A percentile compares a stretch with the other conserved stretches of the same genome.
Conservation (phyloP, 345 rosid species). For the Trapa bicornis region DNA sequence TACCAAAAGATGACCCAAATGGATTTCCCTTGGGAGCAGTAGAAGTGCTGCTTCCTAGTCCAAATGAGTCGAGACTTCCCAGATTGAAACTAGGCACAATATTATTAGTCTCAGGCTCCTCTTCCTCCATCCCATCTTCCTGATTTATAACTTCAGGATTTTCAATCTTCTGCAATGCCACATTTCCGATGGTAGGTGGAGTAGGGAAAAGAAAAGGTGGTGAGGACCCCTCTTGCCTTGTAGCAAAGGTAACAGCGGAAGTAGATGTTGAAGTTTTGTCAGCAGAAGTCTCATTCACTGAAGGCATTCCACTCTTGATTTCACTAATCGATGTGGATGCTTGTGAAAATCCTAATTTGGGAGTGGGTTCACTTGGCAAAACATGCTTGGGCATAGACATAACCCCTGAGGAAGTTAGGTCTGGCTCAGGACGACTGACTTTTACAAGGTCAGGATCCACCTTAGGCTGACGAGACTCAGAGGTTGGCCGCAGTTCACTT, state of each 20-base stretch:
- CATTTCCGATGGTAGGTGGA: conserved; percentile 22
- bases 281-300: conserved; percentile 17
- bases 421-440: conserved; percentile 13
- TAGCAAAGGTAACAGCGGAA: conserved; percentile 20
- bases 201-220: conserved; percentile 24
- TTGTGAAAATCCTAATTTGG: conserved; percentile 29
- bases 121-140: conserved; percentile 99
- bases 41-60: conserved; percentile 51
- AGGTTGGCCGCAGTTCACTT: neutral
- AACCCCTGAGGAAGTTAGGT: conserved; percentile 23
- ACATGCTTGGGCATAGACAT: conserved; percentile 17
- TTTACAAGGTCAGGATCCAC: conserved; percentile 20
- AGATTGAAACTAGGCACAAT: conserved; percentile 45
- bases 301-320: neutral
- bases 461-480: conserved; percentile 27
- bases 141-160: conserved; percentile 27
- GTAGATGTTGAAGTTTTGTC: conserved; percentile 27
- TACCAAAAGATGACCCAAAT: conserved; percentile 64
- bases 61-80: conserved; percentile 59
- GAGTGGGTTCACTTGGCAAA: conserved; percentile 19
- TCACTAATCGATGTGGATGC: neutral
- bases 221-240: conserved; percentile 31
- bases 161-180: conserved; percentile 29
- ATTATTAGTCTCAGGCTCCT: conserved; percentile 53
- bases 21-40: conserved; percentile 49